Evolutionary conservation across 1,139 yeast genomes (phyloP), one percentile per base, ranked within the genome.

Genomic region (Suhomyces yuchorum): DNA sequence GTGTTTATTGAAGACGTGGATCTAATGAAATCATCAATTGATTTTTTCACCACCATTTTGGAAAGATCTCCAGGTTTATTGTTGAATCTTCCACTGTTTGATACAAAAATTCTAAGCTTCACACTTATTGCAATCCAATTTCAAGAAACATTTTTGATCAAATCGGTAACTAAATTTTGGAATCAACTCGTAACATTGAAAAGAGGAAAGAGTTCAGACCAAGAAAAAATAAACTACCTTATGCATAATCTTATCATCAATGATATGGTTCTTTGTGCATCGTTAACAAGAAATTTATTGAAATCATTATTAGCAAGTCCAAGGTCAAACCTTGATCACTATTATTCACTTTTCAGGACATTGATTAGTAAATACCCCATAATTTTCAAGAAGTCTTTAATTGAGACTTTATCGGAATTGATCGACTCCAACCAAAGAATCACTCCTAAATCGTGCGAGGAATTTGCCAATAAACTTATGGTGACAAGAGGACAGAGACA

Each of bases 121-220:
- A 68, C 72, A 33, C 60, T 85, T 3, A 63, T 70, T 6, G 73
- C 80, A 12, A 66, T 88, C 37, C 58, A 66, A 8, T 75, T 83
- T 0, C 76, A 77, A 43, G 96, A 89, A 61, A 75, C 85, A 45
- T 82, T 85, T 56, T 80, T 88, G 2, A 66, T 89, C 38, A 80
- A 81, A 51, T 74, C 90, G 0, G 73, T 81, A 0, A 73, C 81
- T 47, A 77, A 78, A 52, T 88, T 89, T 57, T 89, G 96, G 96
- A 70, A 72, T 2, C 71, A 74, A 26, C 62, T 86, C 11, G 59
- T 87, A 2, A 67, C 75, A 24, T 69, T 84, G 56, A 80, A 79
- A 55, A 74, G 73, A 52, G 88, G 88, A 3, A 67, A 70, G 3
- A 64, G 68, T 22, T 67, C 70, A 17, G 88, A 84, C 52, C 77